These are phyloP conservation scores for Effrenium voratum DNA, from an alignment of 73 alveolate genomes.

Conservation along the genomic window DNA sequence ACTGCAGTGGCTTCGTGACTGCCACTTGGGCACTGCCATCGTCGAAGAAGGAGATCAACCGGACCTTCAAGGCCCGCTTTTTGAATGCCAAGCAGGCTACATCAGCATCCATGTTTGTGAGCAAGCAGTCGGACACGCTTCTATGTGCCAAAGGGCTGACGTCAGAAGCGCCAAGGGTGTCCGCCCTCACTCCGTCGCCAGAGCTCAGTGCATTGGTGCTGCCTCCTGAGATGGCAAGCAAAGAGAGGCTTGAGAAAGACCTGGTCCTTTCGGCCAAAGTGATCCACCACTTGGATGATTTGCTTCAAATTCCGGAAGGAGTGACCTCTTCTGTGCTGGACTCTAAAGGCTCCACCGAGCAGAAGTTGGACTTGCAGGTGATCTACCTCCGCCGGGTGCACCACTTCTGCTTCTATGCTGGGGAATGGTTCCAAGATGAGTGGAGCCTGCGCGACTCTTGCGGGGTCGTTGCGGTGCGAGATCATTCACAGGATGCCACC, in stretches of 20 bases:
- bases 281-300: background rate
- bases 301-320: background rate
- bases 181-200: background rate
- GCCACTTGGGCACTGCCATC: constrained; percentile 37
- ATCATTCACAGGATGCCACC: background rate
- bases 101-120: background rate
- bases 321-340: background rate
- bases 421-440: constrained; percentile 52
- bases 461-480: constrained; percentile 21
- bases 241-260: constrained; percentile 40
- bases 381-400: constrained; percentile 71
- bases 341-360: background rate
- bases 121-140: background rate
- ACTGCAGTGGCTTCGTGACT: constrained; percentile 9
- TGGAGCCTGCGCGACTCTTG: constrained; percentile 67
- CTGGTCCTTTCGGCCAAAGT: constrained; percentile 23
- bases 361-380: constrained; percentile 32
- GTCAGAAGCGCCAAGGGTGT: too few species aligned
- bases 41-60: background rate
- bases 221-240: constrained; percentile 57
- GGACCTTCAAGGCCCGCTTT: constrained; percentile 55
- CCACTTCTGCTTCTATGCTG: constrained; percentile 70
- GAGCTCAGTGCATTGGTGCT: constrained; percentile 47
- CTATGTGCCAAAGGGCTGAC: constrained; percentile 24
- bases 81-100: background rate